These are phyloP conservation scores for Blepharisma stoltei DNA, from an alignment of 73 alveolate genomes.

Conservation along the genomic window DNA sequence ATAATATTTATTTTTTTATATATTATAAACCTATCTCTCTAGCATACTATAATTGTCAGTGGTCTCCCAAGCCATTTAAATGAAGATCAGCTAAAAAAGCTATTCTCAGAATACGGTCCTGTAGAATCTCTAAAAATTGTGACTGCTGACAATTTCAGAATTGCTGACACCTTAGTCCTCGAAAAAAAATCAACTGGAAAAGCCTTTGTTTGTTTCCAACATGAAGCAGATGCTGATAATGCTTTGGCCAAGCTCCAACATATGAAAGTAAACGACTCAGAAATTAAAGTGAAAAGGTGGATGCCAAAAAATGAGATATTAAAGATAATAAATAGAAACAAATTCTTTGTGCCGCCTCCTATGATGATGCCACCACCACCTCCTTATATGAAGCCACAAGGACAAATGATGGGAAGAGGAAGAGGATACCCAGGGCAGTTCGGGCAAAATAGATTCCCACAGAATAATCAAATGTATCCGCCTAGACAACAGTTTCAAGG, in stretches of 20 bases:
- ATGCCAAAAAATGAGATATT: not conserved
- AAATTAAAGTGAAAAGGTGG: slow-evolving; percentile 4
- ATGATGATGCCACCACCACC: too few relatives aligned
- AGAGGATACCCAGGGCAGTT: too few relatives aligned
- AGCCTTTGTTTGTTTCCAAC: not conserved
- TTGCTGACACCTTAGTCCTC: not conserved
- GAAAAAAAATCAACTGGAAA: slow-evolving; percentile 7
- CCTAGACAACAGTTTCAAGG: too few relatives aligned
- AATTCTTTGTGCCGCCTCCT: too few relatives aligned
- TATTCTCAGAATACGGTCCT: not conserved
- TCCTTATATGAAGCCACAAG: too few relatives aligned
- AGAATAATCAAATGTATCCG: too few relatives aligned
- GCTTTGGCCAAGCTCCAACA: not conserved
- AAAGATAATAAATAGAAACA: not conserved
- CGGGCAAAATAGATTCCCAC: too few relatives aligned
- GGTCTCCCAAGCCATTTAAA: not conserved
- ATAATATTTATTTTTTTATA: too few relatives aligned
- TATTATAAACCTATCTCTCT: too few relatives aligned
- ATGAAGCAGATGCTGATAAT: not conserved
- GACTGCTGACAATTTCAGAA: not conserved
- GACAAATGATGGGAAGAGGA: too few relatives aligned
- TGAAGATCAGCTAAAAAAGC: slow-evolving; percentile 8
- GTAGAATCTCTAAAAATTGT: not conserved
- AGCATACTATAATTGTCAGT: not conserved
- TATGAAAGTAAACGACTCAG: not conserved